Percentiles rank a stretch among this genome's conserved stretches.
Evolutionary conservation across 2,329 filamentous ascomycete genomes (phyloP).

Genomic region (Colletotrichum sp.): DNA sequence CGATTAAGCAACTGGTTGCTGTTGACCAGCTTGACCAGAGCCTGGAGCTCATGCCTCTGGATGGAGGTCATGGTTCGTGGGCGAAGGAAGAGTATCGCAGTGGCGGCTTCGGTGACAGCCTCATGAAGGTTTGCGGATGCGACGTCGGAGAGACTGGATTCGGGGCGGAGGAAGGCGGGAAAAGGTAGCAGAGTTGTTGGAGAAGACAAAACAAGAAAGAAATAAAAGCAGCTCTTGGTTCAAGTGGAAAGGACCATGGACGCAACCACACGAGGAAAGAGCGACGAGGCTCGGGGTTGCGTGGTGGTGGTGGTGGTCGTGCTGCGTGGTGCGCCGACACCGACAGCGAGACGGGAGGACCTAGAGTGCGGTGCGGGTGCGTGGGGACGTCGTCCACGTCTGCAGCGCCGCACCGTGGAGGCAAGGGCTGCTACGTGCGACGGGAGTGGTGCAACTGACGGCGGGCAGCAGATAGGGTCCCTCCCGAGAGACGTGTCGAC

Average conservation of each 20-base stretch:
- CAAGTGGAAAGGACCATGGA: constrained; percentile 8
- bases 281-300: constrained; percentile 13
- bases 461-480: not conserved
- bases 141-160: constrained; percentile 6
- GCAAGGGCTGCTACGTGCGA: constrained; percentile 10
- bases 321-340: constrained; percentile 5
- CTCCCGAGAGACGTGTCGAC: not conserved
- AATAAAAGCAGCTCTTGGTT: not conserved
- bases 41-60: constrained; percentile 46
- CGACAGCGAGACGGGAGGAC: not conserved
- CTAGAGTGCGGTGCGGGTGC: not conserved
- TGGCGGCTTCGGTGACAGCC: constrained; percentile 12
- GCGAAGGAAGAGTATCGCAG: constrained; percentile 7
- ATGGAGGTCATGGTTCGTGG: constrained; percentile 29
- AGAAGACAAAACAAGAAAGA: not conserved
- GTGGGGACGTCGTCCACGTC: constrained; percentile 8
- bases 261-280: constrained; percentile 18
- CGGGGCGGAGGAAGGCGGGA: not conserved
- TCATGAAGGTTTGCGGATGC: constrained; percentile 21
- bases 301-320: not conserved
- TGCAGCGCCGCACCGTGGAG: constrained; percentile 6
- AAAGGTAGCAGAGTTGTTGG: not conserved
- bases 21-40: constrained; percentile 49
- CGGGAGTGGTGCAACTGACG: not conserved
- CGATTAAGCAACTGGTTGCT: constrained; percentile 54